A percentile compares a stretch with the other conserved stretches of the same genome.
These are phyloP conservation scores for Colletotrichum kahawae DNA, from an alignment of 2,329 filamentous ascomycete genomes.

Conservation along the genomic window DNA sequence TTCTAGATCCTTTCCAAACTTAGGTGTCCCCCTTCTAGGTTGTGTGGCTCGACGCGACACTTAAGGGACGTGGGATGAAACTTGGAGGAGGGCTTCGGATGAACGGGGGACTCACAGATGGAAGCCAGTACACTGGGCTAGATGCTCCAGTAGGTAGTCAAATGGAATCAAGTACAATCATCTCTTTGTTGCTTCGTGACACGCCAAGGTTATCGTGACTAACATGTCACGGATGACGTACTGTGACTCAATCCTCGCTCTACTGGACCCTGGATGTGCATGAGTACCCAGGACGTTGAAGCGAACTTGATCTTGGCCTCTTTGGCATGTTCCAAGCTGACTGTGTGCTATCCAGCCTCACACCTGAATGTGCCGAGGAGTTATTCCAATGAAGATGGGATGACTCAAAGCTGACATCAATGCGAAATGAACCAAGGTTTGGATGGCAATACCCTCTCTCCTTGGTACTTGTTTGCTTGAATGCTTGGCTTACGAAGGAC, in stretches of 20 bases:
- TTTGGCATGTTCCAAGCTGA: not conserved
- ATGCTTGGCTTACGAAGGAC: not conserved
- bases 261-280: not conserved
- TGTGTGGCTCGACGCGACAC: slow-evolving; percentile 2
- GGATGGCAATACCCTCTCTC: not conserved
- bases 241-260: not conserved
- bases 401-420: not conserved
- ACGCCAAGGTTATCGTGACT: not conserved
- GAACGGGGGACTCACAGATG: not conserved
- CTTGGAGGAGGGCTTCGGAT: not conserved
- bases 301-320: not conserved
- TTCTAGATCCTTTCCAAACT: not conserved
- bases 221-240: not conserved
- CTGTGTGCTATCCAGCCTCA: not conserved
- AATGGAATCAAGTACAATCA: not conserved
- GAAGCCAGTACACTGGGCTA: not conserved
- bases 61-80: not conserved
- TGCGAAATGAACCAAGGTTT: not conserved
- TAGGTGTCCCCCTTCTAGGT: not conserved
- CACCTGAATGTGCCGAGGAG: not conserved
- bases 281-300: not conserved
- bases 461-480: not conserved
- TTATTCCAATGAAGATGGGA: not conserved
- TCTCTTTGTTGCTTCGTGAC: not conserved
- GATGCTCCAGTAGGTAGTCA: not conserved